A percentile compares a stretch with the other conserved stretches of the same genome.
Evolutionary conservation across 352 stramenopile genomes (phyloP).

Genomic region (Pythium phragmitis): DNA sequence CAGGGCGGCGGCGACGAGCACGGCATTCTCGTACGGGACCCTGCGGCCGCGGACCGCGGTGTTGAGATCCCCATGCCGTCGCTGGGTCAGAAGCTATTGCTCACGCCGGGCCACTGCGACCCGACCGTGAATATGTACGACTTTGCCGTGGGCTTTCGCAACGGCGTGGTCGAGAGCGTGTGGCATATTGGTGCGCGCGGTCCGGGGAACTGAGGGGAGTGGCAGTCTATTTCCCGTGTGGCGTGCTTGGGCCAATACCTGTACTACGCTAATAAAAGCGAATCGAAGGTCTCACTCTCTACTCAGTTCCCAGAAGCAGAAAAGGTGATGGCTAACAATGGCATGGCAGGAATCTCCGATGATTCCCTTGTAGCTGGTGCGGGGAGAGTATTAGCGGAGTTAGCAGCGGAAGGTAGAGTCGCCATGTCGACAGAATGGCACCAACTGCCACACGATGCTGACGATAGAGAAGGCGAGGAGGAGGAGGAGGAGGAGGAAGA

Average conservation of each 20-base stretch:
- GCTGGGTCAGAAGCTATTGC: constrained; percentile 55
- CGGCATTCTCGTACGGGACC: constrained; percentile 45
- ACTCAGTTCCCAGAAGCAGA: no score
- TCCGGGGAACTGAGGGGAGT: constrained; percentile 47
- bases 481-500: constrained; percentile 4
- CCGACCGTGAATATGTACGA: constrained; percentile 82
- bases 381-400: not conserved
- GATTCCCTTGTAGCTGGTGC: no score
- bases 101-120: constrained; percentile 69
- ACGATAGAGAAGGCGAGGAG: not conserved
- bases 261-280: constrained; percentile 10
- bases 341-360: not conserved
- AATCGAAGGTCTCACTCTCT: no score
- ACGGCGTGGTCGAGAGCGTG: constrained; percentile 46
- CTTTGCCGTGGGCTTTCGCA: constrained; percentile 60
- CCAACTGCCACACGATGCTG: not conserved
- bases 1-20: constrained; percentile 65
- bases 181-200: constrained; percentile 58
- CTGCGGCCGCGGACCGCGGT: constrained; percentile 9
- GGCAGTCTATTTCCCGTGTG: not conserved
- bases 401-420: not conserved
- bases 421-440: constrained; percentile 13
- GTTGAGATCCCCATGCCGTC: constrained; percentile 35
- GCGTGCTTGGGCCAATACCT: no score
- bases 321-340: constrained; percentile 3